Conservation (phyloP, 306 rosid species). For the Alnus glutinosa region DNA sequence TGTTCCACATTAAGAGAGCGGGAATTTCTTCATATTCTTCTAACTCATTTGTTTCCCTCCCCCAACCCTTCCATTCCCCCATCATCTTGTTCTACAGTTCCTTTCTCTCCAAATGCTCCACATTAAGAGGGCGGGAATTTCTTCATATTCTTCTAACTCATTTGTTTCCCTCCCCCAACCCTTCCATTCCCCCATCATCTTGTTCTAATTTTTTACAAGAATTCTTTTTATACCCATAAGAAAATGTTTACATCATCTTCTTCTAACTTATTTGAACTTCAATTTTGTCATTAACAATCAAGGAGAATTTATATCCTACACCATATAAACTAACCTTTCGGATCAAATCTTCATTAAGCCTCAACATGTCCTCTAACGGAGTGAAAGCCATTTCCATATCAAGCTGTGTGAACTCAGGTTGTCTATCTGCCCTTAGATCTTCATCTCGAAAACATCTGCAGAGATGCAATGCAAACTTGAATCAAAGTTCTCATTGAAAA, state of each 20-base stretch:
- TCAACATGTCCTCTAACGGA: slow-evolving; percentile 85
- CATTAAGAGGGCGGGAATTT: too few species aligned
- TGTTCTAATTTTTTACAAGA: neutral
- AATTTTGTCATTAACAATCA: slow-evolving; percentile 13
- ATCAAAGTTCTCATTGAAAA: neutral
- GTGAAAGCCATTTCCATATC: slow-evolving; percentile 97
- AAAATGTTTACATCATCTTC: slow-evolving; percentile 5
- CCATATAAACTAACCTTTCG: slow-evolving; percentile 62
- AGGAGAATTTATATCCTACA: slow-evolving; percentile 10
- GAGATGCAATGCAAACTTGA: slow-evolving; percentile 20
- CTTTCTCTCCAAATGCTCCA: too few species aligned
- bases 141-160: neutral
- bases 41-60: neutral
- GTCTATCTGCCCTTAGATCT: slow-evolving; percentile 95
- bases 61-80: neutral
- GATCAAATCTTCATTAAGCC: slow-evolving; percentile 87
- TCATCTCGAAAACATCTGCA: slow-evolving; percentile 94
- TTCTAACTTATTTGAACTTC: neutral
- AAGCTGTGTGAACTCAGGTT: slow-evolving; percentile 96
- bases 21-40: neutral
- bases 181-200: neutral
- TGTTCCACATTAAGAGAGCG: too few species aligned
- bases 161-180: neutral
- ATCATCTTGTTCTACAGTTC: neutral
- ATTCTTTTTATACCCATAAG: neutral